Percentiles rank a stretch among this genome's conserved stretches.
phyloP scores from a whole-genome alignment of 2,329 filamentous ascomycete species.

The Trichoderma brevicompactum region DNA sequence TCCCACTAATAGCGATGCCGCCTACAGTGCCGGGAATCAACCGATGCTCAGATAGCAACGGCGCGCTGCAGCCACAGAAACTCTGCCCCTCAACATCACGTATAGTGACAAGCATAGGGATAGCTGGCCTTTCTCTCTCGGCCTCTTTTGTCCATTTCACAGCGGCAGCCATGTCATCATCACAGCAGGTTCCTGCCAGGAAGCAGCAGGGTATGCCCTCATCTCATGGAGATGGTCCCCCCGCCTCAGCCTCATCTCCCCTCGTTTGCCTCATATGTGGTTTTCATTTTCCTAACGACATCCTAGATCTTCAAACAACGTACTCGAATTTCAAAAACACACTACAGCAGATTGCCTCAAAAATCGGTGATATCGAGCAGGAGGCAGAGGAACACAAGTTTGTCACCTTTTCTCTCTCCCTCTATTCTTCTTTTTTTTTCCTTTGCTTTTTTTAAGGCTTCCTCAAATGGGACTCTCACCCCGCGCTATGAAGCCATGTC shows the following conservation, averaged over 20 bases:
- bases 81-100: slow-evolving; percentile 16
- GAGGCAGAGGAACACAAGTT: slow-evolving; percentile 98
- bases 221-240: slow-evolving; percentile 26
- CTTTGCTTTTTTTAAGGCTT: not conserved
- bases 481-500: not conserved
- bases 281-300: slow-evolving; percentile 1
- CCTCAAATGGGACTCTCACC: not conserved
- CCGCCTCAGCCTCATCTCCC: slow-evolving; percentile 2
- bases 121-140: slow-evolving; percentile 7
- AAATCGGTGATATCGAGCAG: slow-evolving; percentile 97
- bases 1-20: slow-evolving; percentile 21
- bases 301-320: slow-evolving; percentile 74
- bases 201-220: slow-evolving; percentile 70
- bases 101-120: slow-evolving; percentile 1
- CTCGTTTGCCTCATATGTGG: not conserved
- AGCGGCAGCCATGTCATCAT: slow-evolving; percentile 38
- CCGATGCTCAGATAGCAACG: slow-evolving; percentile 5
- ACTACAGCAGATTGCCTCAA: slow-evolving; percentile 90
- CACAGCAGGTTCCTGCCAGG: slow-evolving; percentile 58
- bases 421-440: not conserved
- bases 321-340: slow-evolving; percentile 78
- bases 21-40: slow-evolving; percentile 27
- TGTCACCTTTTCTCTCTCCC: slow-evolving; percentile 41
- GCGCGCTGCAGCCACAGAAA: slow-evolving; percentile 7
- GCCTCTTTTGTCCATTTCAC: not conserved